Evolutionary conservation across 2,329 filamentous ascomycete genomes (phyloP), one percentile per base, ranked within the genome.

Genomic region (Xylariaceae sp.): DNA sequence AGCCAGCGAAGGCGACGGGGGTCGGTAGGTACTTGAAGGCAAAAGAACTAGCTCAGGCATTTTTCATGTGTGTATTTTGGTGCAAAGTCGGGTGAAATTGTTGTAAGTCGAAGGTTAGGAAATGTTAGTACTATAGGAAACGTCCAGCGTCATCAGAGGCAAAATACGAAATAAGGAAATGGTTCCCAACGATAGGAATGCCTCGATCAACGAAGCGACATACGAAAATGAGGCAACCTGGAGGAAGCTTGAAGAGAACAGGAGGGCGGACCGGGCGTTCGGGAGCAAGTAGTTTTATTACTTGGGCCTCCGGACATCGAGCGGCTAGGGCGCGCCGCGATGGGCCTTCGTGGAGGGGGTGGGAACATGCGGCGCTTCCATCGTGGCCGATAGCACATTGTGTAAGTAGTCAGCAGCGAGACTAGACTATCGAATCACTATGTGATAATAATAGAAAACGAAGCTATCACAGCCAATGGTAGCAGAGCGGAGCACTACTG

Each of bases 1-100:
- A 64, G 63, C 78, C 74, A 70, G 77, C 78, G 73, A 72, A 68
- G 74, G 69, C 52, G 74, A 73, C 53, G 67, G 68, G 60, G 73
- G 66, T 59, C 66, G 67, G 58, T 73, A 75, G 53, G 66, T 67
- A 49, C 58, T 65, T 45, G 63, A 58, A 34, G 70, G 66, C 49
- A 72, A 60, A 45, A 71, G 55, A 52, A 66, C 47, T 54, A 66
- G 57, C 41, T 74, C 73, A 43, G 76, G 63, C 76, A 80, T 80
- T 50, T 60, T 72, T 42, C 44, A 49, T 54, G 36, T 22, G 16
- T 25, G 29, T 50, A 48, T 51, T 50, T 50, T 51, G 45, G 54
- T 42, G 54, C n/a, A n/a, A 56, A 53, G 58, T 33, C 34, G 48
- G 20, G 19, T 37, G 19, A 40, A 50, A 32, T 14, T 14, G 16